Base-by-base conservation (phyloP, 306 rosid genomes). In the Rosa multiflora region DNA sequence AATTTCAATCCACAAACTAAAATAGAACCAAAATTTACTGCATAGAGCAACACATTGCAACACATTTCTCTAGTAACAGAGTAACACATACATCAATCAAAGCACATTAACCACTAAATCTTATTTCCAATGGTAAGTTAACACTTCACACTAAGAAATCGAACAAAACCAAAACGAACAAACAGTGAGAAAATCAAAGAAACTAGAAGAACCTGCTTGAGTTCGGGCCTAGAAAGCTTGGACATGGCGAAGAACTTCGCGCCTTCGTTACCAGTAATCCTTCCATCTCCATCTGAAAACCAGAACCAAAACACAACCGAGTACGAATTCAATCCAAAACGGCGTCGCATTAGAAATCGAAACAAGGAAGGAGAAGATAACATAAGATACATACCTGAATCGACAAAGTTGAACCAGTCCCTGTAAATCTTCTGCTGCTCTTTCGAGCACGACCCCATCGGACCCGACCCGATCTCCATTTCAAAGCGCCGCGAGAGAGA, bases 391-490 rank as follows among this genome's bases (percentile, higher is more conserved):
- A 58, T 13, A 94, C 97, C 97, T 86, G 97, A 92, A 87, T 94
- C 97, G 21, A 94, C 97, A 10, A 86, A 52, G 80, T 79, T 76
- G 90, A 92, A 94, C 99, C 99, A 94, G 52, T 92, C 89, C 75
- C 88, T 89, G 77, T 87, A 94, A 73, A 90, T 86, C 73, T 79
- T 86, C 55, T 82, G 84, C 66, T 86, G 86, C 74, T 94, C 96
- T 77, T 90, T 89, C 0, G 94, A 77, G 82, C 83, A 85, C 47
- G 84, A 77, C 29, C 76, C 53, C 37, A 80, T 58, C 82, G 80
- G 66, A 77, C 83, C 81, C 61, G 78, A 78, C 58, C 80, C 91
- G 2, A 80, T 87, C 83, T 88, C 91, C 97, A 92, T 94, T 43
- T 79, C 20, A 51, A 51, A 44, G 47, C 13, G 11, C 46, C 67